Evolutionary conservation across 768 basidiomycete species (phyloP).

Genomic region (Boletus vinaceobasis): DNA sequence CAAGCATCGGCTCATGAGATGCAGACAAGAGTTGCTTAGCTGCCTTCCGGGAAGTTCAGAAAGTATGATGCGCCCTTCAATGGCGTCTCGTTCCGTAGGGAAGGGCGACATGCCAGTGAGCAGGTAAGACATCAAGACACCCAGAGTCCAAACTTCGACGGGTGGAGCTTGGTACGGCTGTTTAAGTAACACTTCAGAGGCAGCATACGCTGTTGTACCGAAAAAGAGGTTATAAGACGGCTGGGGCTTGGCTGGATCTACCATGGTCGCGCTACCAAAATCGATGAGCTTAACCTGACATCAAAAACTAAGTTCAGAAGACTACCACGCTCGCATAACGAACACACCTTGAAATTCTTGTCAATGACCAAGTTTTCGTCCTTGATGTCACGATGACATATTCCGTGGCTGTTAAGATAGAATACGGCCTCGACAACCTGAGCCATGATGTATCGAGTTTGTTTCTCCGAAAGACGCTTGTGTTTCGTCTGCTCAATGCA

Average conservation of each 20-base stretch:
- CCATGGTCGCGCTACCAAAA: conserved; percentile 85
- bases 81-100: conserved; percentile 79
- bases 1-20: conserved; percentile 73
- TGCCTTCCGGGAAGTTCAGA: conserved; percentile 36
- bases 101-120: conserved; percentile 93
- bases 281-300: conserved; percentile 89
- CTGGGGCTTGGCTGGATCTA: conserved; percentile 57
- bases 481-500: conserved; percentile 87
- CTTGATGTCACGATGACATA: conserved; percentile 95
- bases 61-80: conserved; percentile 59
- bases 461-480: conserved; percentile 72
- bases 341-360: conserved; percentile 57
- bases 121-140: conserved; percentile 91
- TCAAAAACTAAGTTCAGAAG: conserved; percentile 11
- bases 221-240: conserved; percentile 80
- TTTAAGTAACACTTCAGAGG: conserved; percentile 89
- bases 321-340: neutral
- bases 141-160: conserved; percentile 95
- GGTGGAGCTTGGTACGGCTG: conserved; percentile 88
- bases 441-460: conserved; percentile 78
- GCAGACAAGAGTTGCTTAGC: conserved; percentile 49
- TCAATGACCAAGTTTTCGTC: conserved; percentile 92
- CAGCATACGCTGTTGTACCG: conserved; percentile 93
- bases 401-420: conserved; percentile 78
- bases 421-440: conserved; percentile 85